Base-by-base conservation (phyloP, 345 rosid genomes). In the Hibiscus trionum region DNA sequence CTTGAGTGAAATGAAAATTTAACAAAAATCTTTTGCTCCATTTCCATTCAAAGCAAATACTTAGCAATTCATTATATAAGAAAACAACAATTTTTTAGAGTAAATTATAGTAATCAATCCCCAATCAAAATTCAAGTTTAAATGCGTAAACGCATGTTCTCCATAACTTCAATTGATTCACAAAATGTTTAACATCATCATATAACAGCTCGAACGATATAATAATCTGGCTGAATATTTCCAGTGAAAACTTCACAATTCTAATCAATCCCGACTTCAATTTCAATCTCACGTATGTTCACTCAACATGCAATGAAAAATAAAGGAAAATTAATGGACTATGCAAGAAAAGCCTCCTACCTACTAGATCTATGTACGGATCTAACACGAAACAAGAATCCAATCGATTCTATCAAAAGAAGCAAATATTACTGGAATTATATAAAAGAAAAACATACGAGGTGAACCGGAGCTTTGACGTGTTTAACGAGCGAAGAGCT, bases 391-490 rank as follows among this genome's bases (percentile, higher is more conserved):
- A 72, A 55, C 26, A 64, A 44, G 26, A 58, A 19, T 31, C 24
- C 15, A 12, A 47, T n/a, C 46, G 19, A 72, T 75, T 67, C 46
- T 4, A 55, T 24, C 26, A 72, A 68, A 29, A 35, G 61, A 46
- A 33, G 44, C 11, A 44, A 11, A 57, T 60, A 29, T 11, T 16
- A 50, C 29, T 16, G 60, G 50, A 69, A 69, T 29, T 5, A 29
- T 27, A 27, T 27, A 50, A 29, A 26, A 21, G 21, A 17, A 19
- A 77, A 75, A 77, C 73, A 79, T 88, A 94, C 96, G 17, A 91
- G 95, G 75, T 86, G 96, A 81, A 91, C 86, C 56, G 98, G 96
- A 77, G 95, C 95, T 79, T 83, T 90, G 95, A 91, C 82, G 78
- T 88, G 96, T 78, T 90, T 91, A 59, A 84, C 84, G 74, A 94